A percentile compares a stretch with the other conserved stretches of the same genome.
Conservation (phyloP, 2,329 filamentous ascomycete species). For the Fusarium albidum region DNA sequence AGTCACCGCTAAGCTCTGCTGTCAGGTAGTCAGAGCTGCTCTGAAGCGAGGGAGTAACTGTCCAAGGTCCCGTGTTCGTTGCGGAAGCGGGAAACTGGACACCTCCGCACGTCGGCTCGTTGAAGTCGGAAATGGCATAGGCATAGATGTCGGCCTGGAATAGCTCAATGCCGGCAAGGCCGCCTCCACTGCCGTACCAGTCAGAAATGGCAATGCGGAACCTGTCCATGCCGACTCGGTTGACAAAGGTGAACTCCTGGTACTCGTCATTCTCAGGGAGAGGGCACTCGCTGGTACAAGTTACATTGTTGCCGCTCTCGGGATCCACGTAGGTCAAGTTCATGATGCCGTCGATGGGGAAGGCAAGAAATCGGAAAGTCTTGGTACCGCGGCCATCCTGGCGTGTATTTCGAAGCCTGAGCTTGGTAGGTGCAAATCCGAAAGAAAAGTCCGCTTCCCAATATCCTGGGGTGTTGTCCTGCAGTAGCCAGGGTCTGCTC, state of each 20-base stretch:
- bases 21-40: slow-evolving; percentile 82
- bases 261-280: slow-evolving; percentile 75
- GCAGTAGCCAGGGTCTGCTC: slow-evolving; percentile 82
- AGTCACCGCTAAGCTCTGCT: slow-evolving; percentile 65
- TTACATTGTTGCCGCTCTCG: slow-evolving; percentile 68
- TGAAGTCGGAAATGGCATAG: slow-evolving; percentile 87
- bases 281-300: slow-evolving; percentile 86
- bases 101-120: slow-evolving; percentile 82
- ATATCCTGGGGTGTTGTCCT: slow-evolving; percentile 77
- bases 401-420: slow-evolving; percentile 89
- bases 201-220: slow-evolving; percentile 87
- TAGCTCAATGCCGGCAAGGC: slow-evolving; percentile 84
- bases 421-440: slow-evolving; percentile 84
- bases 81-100: slow-evolving; percentile 69
- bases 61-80: slow-evolving; percentile 79
- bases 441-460: slow-evolving; percentile 88
- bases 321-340: slow-evolving; percentile 92
- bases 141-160: slow-evolving; percentile 86
- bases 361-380: slow-evolving; percentile 84
- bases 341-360: slow-evolving; percentile 92
- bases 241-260: slow-evolving; percentile 94
- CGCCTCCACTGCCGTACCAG: slow-evolving; percentile 87
- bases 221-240: slow-evolving; percentile 83
- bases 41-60: slow-evolving; percentile 68
- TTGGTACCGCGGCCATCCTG: slow-evolving; percentile 85